Conservation (phyloP, 73 alveolate genomes). For the Symbiodinium pilosum region DNA sequence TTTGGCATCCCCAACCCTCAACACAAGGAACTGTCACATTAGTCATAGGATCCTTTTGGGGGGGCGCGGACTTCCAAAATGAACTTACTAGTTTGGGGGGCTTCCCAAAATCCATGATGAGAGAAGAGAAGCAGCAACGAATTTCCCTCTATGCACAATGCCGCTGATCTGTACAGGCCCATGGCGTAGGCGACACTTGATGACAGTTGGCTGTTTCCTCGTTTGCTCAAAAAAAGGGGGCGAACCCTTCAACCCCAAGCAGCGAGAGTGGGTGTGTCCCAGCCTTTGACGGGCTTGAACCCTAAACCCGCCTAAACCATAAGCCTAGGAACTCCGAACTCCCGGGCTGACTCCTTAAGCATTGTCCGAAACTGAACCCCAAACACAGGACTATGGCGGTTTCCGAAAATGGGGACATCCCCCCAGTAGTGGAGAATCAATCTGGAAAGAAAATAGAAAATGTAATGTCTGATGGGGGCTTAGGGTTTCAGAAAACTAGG, state of each 20-base stretch:
- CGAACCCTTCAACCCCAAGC: too few relatives aligned
- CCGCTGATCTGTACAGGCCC: conserved; percentile 1
- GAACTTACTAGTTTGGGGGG: too few relatives aligned
- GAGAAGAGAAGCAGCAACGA: background rate
- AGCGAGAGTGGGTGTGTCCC: too few relatives aligned
- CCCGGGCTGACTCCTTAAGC: background rate
- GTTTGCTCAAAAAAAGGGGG: background rate
- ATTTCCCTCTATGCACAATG: background rate
- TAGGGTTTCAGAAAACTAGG: background rate
- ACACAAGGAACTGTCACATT: too few relatives aligned
- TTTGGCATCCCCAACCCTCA: too few relatives aligned
- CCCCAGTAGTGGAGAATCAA: too few relatives aligned
- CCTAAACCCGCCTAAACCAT: background rate
- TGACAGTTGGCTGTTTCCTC: background rate
- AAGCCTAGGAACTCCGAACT: background rate
- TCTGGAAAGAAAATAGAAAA: background rate
- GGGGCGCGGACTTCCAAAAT: too few relatives aligned
- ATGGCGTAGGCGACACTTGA: background rate
- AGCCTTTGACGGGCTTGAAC: background rate
- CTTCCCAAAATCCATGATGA: too few relatives aligned
- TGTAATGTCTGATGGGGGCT: background rate
- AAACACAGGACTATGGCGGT: background rate
- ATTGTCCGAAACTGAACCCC: background rate
- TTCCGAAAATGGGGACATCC: background rate
- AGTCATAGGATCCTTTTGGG: too few relatives aligned